These are phyloP conservation scores for Neobulgaria alba DNA, from an alignment of 2,329 filamentous ascomycete genomes.

Conservation along the genomic window DNA sequence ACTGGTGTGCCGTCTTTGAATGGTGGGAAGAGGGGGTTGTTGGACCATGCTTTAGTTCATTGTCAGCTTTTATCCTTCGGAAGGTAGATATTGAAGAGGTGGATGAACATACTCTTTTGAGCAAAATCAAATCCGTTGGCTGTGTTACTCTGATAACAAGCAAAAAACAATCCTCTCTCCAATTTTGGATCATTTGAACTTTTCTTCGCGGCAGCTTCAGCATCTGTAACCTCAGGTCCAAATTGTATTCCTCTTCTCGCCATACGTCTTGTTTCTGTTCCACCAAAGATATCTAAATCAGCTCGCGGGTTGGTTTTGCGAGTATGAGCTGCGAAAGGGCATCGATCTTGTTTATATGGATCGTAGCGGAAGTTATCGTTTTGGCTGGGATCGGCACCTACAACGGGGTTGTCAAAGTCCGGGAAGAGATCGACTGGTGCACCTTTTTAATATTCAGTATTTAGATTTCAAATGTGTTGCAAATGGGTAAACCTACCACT, in stretches of 20 bases:
- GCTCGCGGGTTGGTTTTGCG: conserved; percentile 38
- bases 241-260: conserved; percentile 38
- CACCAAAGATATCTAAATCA: conserved; percentile 24
- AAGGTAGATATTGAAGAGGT: conserved; percentile 4
- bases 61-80: conserved; percentile 1
- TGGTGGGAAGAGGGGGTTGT: conserved; percentile 19
- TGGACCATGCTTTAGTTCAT: conserved; percentile 15
- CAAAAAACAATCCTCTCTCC: conserved; percentile 38
- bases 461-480: too few species aligned
- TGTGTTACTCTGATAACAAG: conserved; percentile 37
- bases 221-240: conserved; percentile 30
- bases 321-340: conserved; percentile 38
- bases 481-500: conserved; percentile 8
- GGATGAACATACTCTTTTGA: conserved; percentile 27
- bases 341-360: conserved; percentile 28
- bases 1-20: background rate
- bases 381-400: conserved; percentile 21
- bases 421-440: conserved; percentile 29
- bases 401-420: conserved; percentile 25
- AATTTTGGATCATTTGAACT: conserved; percentile 11
- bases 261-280: conserved; percentile 29
- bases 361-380: conserved; percentile 33
- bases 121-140: conserved; percentile 34
- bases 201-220: conserved; percentile 25
- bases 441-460: conserved; percentile 18